These are phyloP conservation scores for Moniliophthora roreri DNA, from an alignment of 1,284 basidiomycete species.

Conservation along the genomic window DNA sequence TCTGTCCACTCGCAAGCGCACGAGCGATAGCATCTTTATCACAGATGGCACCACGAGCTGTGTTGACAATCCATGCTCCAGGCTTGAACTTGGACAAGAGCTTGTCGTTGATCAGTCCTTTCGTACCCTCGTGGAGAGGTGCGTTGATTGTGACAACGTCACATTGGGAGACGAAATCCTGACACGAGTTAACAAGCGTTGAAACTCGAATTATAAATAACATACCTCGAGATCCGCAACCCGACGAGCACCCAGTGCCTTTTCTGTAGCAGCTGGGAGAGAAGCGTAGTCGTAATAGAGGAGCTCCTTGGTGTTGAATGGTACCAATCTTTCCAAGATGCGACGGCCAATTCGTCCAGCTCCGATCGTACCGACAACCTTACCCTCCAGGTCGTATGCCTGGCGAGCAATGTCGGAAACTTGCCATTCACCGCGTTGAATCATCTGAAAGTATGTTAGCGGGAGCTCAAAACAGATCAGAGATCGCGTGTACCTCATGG, in stretches of 20 bases:
- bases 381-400: slow-evolving; percentile 87
- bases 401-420: slow-evolving; percentile 80
- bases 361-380: slow-evolving; percentile 88
- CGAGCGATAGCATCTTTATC: slow-evolving; percentile 79
- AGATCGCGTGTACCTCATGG: slow-evolving; percentile 59
- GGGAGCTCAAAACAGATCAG: not conserved
- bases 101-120: too few species aligned
- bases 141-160: slow-evolving; percentile 61
- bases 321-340: slow-evolving; percentile 82
- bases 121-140: too few species aligned
- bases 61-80: slow-evolving; percentile 91
- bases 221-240: too few species aligned
- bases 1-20: slow-evolving; percentile 78
- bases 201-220: too few species aligned
- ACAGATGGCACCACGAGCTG: slow-evolving; percentile 91
- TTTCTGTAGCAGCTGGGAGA: too few species aligned
- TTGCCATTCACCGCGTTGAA: slow-evolving; percentile 81
- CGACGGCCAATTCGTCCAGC: slow-evolving; percentile 88
- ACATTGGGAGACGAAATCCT: slow-evolving; percentile 79
- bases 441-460: slow-evolving; percentile 53
- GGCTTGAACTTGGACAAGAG: too few species aligned
- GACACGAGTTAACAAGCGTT: not conserved
- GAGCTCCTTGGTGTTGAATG: slow-evolving; percentile 90
- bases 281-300: slow-evolving; percentile 47
- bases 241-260: too few species aligned